Percentiles rank a stretch among this genome's conserved stretches.
These are phyloP conservation scores for Suillus spraguei DNA, from an alignment of 768 basidiomycete genomes.

Conservation along the genomic window DNA sequence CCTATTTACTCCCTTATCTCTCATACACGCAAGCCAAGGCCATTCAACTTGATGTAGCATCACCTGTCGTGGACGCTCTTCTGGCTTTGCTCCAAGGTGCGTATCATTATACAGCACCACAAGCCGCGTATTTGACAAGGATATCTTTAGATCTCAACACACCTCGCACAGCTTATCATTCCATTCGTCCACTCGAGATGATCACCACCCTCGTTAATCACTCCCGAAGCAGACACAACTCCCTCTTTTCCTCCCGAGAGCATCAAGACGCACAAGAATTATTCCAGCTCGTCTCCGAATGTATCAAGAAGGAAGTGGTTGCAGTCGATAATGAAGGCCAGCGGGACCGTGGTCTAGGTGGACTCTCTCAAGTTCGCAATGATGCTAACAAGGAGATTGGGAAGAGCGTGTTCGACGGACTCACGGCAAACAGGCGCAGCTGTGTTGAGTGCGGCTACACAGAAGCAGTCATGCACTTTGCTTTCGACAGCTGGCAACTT, in stretches of 20 bases:
- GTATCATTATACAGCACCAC: conserved; percentile 21
- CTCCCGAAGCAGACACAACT: conserved; percentile 53
- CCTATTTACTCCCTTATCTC: conserved; percentile 80
- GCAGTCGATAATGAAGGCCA: conserved; percentile 72
- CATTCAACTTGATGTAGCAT: conserved; percentile 77
- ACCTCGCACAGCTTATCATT: conserved; percentile 54
- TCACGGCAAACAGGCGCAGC: conserved; percentile 87
- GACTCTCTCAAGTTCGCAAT: conserved; percentile 37
- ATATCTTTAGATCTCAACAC: conserved; percentile 59
- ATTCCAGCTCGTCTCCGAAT: conserved; percentile 92
- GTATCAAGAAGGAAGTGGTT: conserved; percentile 80
- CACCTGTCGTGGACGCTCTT: conserved; percentile 85
- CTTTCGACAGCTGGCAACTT: conserved; percentile 85
- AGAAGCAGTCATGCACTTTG: conserved; percentile 91
- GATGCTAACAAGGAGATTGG: conserved; percentile 41
- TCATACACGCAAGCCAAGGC: conserved; percentile 75
- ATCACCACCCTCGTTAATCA: conserved; percentile 67
- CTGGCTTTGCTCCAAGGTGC: conserved; percentile 68
- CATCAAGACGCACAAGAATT: conserved; percentile 99
- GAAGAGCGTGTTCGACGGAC: conserved; percentile 83
- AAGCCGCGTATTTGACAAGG: conserved; percentile 12
- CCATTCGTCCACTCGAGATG: conserved; percentile 73
- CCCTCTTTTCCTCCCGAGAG: conserved; percentile 84
- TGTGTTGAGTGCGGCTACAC: conserved; percentile 92
- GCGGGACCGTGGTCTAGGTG: conserved; percentile 73